These are phyloP conservation scores for Macrolepiota albuminosa DNA, from an alignment of 768 basidiomycete species.

Conservation along the genomic window DNA sequence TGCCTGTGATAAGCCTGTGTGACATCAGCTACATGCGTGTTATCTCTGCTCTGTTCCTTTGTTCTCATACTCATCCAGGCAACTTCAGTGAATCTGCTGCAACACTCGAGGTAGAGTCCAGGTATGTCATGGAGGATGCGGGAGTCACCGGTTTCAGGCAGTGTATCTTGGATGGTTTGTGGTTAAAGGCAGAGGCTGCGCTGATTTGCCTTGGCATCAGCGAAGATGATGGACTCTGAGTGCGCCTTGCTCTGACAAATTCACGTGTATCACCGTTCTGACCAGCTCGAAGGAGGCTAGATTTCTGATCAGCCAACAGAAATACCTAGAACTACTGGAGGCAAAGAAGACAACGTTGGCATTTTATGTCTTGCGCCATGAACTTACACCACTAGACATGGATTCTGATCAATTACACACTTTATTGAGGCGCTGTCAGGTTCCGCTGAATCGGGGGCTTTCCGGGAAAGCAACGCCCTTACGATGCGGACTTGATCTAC, in stretches of 20 bases:
- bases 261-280: slow-evolving; percentile 1
- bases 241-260: slow-evolving; percentile 28
- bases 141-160: slow-evolving; percentile 78
- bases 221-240: slow-evolving; percentile 66
- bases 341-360: slow-evolving; percentile 75
- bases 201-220: slow-evolving; percentile 65
- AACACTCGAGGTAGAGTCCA: slow-evolving; percentile 89
- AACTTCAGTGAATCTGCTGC: slow-evolving; percentile 75
- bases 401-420: slow-evolving; percentile 81
- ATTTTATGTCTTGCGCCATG: slow-evolving; percentile 79
- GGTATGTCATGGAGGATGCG: slow-evolving; percentile 76
- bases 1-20: no score
- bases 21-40: slow-evolving; percentile 80
- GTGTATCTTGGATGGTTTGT: slow-evolving; percentile 74
- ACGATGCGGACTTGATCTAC: no score
- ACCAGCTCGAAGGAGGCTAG: slow-evolving; percentile 55
- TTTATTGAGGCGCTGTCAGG: slow-evolving; percentile 87
- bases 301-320: slow-evolving; percentile 91
- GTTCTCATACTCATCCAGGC: slow-evolving; percentile 1
- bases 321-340: slow-evolving; percentile 92
- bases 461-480: no score
- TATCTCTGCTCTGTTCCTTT: slow-evolving; percentile 10
- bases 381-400: slow-evolving; percentile 77
- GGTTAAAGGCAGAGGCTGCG: slow-evolving; percentile 72
- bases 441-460: no score